Evolutionary conservation across 768 basidiomycete species (phyloP), one percentile per base, ranked within the genome.

Genomic region (Termitomyces bulborhizus): DNA sequence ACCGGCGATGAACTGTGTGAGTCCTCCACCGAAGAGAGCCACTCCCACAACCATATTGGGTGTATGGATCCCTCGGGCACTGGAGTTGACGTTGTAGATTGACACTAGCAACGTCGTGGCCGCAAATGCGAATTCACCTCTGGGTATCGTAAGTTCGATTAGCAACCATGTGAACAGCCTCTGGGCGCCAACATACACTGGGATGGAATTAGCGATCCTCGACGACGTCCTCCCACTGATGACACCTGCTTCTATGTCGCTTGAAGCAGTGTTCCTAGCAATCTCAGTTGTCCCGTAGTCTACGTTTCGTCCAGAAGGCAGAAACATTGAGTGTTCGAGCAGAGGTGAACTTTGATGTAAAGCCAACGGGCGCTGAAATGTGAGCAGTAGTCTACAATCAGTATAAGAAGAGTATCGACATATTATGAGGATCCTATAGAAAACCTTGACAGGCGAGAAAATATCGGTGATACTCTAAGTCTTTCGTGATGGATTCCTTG

Each of bases 1-100:
- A 44, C 91, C 90, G 3, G 88, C 90, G 29, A 91, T 64, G 57
- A 93, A 73, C 63, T 93, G 91, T 9, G 75, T 78, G 18, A 92
- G 81, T 46, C 91, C 91, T 24, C 90, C 90, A 46, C 77, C 62
- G 51, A 82, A 85, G 56, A 88, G 63, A 4, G 86, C 84, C 88
- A 92, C 88, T 31, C 89, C 91, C 45, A 89, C 74, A 51, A 89
- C 76, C 31, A 82, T 77, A 54, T 90, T 87, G 42, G 85, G 79
- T 1, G 65, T 68, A 24, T 67, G 55, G 43, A 88, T 68, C 1
- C 71, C 68, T 16, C 82, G 78, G 0, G 79, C 74, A 21, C 21
- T 21, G 21, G 21, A 21, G 21, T 74, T 68, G 9, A 81, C 74
- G 62, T 86, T 88, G 75, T 76, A 85, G 63, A 90, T 61, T 8